Evolutionary conservation across 768 basidiomycete species (phyloP).

Genomic region (Cystofilobasidium ferigula): DNA sequence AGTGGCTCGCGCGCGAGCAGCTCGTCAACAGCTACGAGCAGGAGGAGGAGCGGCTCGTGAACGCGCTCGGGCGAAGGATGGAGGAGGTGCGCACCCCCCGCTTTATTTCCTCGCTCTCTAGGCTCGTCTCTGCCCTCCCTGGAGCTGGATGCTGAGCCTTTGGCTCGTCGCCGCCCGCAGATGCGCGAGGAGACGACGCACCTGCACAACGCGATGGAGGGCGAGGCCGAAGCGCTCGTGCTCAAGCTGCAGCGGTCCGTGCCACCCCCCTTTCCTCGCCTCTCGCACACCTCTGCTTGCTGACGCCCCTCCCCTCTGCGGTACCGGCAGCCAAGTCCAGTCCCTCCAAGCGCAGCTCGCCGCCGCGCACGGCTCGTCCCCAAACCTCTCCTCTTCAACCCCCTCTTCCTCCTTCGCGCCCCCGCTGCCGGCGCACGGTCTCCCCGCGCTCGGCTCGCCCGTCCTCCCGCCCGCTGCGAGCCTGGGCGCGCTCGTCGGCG

Average conservation of each 20-base stretch:
- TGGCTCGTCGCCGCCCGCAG: background rate
- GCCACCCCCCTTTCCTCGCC: background rate
- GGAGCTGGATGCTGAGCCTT: background rate
- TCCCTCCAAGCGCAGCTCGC: slow-evolving; percentile 20
- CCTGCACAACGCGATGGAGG: slow-evolving; percentile 22
- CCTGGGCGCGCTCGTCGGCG: background rate
- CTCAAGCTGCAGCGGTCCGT: slow-evolving; percentile 20
- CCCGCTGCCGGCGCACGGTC: background rate
- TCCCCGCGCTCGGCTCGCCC: slow-evolving; percentile 5
- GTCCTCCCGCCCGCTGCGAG: background rate
- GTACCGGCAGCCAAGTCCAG: slow-evolving; percentile 7
- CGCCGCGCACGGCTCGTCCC: background rate
- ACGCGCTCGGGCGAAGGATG: slow-evolving; percentile 12
- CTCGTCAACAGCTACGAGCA: slow-evolving; percentile 21
- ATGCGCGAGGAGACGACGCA: slow-evolving; percentile 10
- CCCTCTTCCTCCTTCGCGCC: background rate
- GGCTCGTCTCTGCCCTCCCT: background rate
- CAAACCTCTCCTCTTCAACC: background rate
- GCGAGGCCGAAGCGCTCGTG: slow-evolving; percentile 22
- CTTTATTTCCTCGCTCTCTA: background rate
- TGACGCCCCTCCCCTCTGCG: background rate
- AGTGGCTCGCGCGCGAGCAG: slow-evolving; percentile 7
- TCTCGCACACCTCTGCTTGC: background rate
- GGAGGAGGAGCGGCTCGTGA: slow-evolving; percentile 18
- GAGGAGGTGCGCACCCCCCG: slow-evolving; percentile 2